Base-by-base conservation (phyloP, 805 yeast genomes). In the Ogataea nakhonphanomensis region DNA sequence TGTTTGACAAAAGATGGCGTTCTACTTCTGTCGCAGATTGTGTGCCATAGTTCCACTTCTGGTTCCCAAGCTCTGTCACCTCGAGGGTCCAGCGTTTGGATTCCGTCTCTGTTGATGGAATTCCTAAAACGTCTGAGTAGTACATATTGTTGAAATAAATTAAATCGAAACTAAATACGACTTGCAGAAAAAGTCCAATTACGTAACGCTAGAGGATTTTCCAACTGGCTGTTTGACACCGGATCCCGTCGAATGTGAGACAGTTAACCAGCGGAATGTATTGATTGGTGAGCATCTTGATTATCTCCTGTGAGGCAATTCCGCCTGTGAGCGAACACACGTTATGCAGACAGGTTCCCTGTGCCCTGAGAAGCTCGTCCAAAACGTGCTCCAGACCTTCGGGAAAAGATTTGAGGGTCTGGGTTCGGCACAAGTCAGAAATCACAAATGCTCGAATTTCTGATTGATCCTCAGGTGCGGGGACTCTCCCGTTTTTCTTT, bases 251-350 rank as follows among this genome's bases (percentile, higher is more conserved):
- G 58, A 77, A 89, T 0, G 83, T 70, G 39, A 82, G 66, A 7
- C 80, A 63, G 51, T 87, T 84, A 48, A 81, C 81, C 30, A 88
- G 53, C 1, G 97, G 95, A 5, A 82, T 70, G 50, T 87, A 89
- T 60, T 91, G 98, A 26, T 75, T 73, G 2, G 95, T 87, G 17
- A 85, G 51, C 3, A 76, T 45, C 62, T 93, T 91, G 37, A 87
- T 68, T 4, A 76, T 79, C 57, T 91, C 99, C 57, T 91, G 96
- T 3, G 88, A 81, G 0, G 78, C 89, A 9, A 90, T 66, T 0
- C 96, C 98, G 2, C 96, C 98, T 49, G 86, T 66, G 3, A 87
- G 61, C 4, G 95, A 71, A 14, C 82, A 65, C 11, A 78, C 70
- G 50, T 83, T 82, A 45, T 78, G 81, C 10, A 77, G 36, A 46